Evolutionary conservation across 768 basidiomycete genomes (phyloP), one percentile per base, ranked within the genome.

Genomic region (Hemileccinum impolitum): DNA sequence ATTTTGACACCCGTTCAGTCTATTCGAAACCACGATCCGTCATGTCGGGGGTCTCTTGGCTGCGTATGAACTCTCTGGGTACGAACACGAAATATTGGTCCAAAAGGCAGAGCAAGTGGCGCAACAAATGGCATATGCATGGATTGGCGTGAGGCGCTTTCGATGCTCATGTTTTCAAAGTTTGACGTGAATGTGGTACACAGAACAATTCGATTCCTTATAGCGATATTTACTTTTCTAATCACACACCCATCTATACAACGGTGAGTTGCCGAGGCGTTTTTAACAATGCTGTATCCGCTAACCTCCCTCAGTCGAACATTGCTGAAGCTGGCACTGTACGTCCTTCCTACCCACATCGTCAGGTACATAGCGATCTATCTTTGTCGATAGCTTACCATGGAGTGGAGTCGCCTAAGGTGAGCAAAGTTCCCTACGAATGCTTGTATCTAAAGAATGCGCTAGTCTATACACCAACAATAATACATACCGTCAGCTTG

Each of bases 21-120:
- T 89, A 3, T 89, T 90, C 56, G 87, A 90, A 66, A 85, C 84
- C 1, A 86, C 82, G 0, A 90, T 90, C 56, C 84, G 87, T 36
- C 84, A 81, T 44, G 58, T 90, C 3, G 87, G 77, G 9, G 85
- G 85, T 2, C 67, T 87, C 11, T 59, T 90, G 36, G 82, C 79
- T 47, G 78, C 85, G 4, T 89, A 80, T 53, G 85, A 89, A 54
- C 77, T 89, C 43, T 85, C 80, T 50, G 76, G 77, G 7, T 48
- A 74, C 47, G 53, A 79, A 42, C 70, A 77, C 52, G 72, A 74
- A 0, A 61, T 68, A 3, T 71, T 90, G 4, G 62, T 90, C 3
- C 57, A 76, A 32, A 84, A 88, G 57, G 84, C 86, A 0, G 73
- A 79, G 62, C 61, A 84, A 55, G 70, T 87, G 19, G 80, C 78